Evolutionary conservation across 2,329 filamentous ascomycete genomes (phyloP), one percentile per base, ranked within the genome.

Genomic region (Apiospora koreana): DNA sequence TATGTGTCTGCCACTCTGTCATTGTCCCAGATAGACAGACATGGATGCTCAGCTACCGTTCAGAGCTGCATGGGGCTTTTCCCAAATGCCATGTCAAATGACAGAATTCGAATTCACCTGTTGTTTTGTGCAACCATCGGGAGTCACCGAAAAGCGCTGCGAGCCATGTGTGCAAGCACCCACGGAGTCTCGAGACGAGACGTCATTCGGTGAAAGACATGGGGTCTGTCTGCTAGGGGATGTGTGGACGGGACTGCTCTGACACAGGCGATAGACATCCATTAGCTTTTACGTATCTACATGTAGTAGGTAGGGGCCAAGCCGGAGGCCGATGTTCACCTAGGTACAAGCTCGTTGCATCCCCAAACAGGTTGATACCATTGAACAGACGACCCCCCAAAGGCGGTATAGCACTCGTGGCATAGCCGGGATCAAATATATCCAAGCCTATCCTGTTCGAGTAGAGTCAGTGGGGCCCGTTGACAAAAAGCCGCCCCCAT

Each of bases 141-240:
- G 21, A 62, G 54, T 62, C 54, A 62, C 54, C 54, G 54, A 62
- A 62, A 28, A 31, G 54, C 31, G 54, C 31, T 54, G 31, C 9
- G 54, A 62, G 18, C 31, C 54, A 23, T 28, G 48, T 28, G 48
- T 28, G 48, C 48, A 28, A 54, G 23, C 23, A 28, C 48, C 48
- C 48, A 38, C 54, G 54, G 54, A 62, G 42, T 42, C 8, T 14
- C 23, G 35, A 46, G 38, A 66, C 31, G 68, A 48, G 68, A 65
- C 58, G 41, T 42, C 65, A 65, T 58, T 70, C 66, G 69, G 69
- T 70, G 48, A 70, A 48, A 64, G 69, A 67, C 69, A 54, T 58
- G 69, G 69, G 50, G 21, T 45, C 48, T 21, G 21, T 45, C 48
- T 21, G 41, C 18, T 35, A 14, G 67, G 35, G 23, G 38, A 10